Evolutionary conservation across 73 alveolate species (phyloP).

Genomic region (Stentor coeruleus): DNA sequence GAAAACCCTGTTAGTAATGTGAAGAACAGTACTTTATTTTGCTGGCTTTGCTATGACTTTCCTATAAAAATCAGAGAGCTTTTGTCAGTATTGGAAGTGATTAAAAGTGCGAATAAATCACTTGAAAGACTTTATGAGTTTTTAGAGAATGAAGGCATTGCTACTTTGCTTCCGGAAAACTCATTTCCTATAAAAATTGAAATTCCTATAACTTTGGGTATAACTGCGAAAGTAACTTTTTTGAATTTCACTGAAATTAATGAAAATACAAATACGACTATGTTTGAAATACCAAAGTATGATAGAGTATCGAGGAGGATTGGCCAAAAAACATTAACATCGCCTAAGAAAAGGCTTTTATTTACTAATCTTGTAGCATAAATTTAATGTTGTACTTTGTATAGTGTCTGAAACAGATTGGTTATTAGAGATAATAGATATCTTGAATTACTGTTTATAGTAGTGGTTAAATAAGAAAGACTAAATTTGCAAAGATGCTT

Average conservation of each 20-base stretch:
- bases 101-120: slow-evolving; percentile 33
- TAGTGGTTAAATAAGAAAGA: too few relatives aligned
- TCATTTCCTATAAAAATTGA: slow-evolving; percentile 73
- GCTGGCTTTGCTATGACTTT: slow-evolving; percentile 68
- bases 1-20: slow-evolving; percentile 26
- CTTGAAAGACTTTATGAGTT: slow-evolving; percentile 53
- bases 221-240: slow-evolving; percentile 73
- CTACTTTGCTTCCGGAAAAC: slow-evolving; percentile 44
- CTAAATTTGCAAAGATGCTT: too few relatives aligned
- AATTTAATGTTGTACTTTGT: neutral
- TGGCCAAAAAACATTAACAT: slow-evolving; percentile 68
- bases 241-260: slow-evolving; percentile 37
- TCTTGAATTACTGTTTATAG: too few relatives aligned
- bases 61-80: slow-evolving; percentile 58
- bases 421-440: too few relatives aligned
- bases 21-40: slow-evolving; percentile 40
- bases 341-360: slow-evolving; percentile 37
- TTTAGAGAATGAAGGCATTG: slow-evolving; percentile 46
- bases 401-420: neutral
- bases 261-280: neutral
- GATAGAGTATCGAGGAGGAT: slow-evolving; percentile 49
- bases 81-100: slow-evolving; percentile 55
- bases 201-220: slow-evolving; percentile 68
- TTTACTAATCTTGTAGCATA: slow-evolving; percentile 40
- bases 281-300: slow-evolving; percentile 56